Conservation (phyloP, 2,329 filamentous ascomycete species). For the Gaeumannomyces sp. region DNA sequence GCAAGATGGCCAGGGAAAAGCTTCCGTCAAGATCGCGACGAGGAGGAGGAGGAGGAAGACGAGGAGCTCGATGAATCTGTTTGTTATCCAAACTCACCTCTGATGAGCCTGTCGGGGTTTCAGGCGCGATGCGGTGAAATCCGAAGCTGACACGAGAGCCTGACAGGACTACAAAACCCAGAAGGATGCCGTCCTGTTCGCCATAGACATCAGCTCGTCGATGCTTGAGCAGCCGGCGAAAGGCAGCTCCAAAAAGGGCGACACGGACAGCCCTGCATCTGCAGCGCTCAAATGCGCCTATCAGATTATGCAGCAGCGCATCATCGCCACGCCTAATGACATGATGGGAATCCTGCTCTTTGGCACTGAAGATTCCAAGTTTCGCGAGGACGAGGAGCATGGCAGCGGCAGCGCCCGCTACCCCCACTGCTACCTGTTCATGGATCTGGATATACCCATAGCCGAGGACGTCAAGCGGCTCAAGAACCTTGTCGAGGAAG, state of each 20-base stretch:
- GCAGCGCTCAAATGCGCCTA: conserved; percentile 93
- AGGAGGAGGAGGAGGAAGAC: conserved; percentile 62
- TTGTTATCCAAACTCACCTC: conserved; percentile 12
- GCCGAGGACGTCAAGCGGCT: conserved; percentile 81
- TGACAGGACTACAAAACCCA: conserved; percentile 76
- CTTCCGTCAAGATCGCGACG: conserved; percentile 28
- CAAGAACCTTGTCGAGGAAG: conserved; percentile 70
- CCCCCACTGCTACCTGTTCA: conserved; percentile 87
- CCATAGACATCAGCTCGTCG: conserved; percentile 82
- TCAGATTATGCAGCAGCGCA: conserved; percentile 93
- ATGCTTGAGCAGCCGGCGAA: conserved; percentile 69
- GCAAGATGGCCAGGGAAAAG: conserved; percentile 1
- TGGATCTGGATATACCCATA: conserved; percentile 79
- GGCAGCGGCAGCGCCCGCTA: conserved; percentile 51
- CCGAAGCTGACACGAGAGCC: conserved; percentile 12
- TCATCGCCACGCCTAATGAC: conserved; percentile 92
- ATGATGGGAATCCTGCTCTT: conserved; percentile 96
- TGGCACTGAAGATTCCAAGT: conserved; percentile 79
- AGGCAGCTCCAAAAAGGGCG: conserved; percentile 65
- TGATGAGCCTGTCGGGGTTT: neutral
- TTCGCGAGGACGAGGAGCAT: conserved; percentile 58
- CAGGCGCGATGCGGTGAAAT: neutral
- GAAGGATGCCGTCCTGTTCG: conserved; percentile 97
- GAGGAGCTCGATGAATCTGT: conserved; percentile 41
- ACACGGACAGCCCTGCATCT: conserved; percentile 69